These are phyloP conservation scores for Rhexocercosporidium sp. DNA, from an alignment of 2,329 filamentous ascomycete species.

Conservation along the genomic window DNA sequence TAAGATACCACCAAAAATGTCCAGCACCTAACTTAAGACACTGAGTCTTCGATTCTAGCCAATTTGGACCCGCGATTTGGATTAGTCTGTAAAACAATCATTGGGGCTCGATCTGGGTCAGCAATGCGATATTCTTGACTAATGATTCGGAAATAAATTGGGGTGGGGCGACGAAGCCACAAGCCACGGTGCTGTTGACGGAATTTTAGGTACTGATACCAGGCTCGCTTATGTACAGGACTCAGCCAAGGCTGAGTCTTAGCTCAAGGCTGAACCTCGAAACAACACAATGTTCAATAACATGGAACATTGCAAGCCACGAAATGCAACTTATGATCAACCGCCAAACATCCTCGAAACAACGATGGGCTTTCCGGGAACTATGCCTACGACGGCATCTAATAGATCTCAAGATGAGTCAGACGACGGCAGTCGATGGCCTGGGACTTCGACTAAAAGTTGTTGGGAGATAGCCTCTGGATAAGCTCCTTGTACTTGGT, in stretches of 20 bases:
- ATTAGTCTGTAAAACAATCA: too few species aligned
- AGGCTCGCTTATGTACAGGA: not conserved
- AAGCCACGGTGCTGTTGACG: too few species aligned
- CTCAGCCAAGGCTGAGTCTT: not conserved
- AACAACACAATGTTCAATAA: not conserved
- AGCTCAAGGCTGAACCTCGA: conserved; percentile 1
- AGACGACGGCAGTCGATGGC: not conserved
- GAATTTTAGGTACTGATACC: too few species aligned
- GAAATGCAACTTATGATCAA: not conserved
- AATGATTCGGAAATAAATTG: too few species aligned
- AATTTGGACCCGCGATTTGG: too few species aligned
- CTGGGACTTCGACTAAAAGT: not conserved
- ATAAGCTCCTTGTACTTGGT: not conserved
- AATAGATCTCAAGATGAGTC: not conserved
- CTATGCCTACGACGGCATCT: not conserved
- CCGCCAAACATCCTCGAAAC: not conserved
- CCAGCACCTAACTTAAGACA: too few species aligned
- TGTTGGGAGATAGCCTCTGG: not conserved
- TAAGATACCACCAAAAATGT: too few species aligned
- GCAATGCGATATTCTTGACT: too few species aligned
- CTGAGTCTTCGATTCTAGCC: too few species aligned
- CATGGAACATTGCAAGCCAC: not conserved
- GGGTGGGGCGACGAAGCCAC: too few species aligned
- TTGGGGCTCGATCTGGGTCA: too few species aligned
- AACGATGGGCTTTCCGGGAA: not conserved